Conservation (phyloP, 2,329 filamentous ascomycete species). For the Drechslerella dactyloides region DNA sequence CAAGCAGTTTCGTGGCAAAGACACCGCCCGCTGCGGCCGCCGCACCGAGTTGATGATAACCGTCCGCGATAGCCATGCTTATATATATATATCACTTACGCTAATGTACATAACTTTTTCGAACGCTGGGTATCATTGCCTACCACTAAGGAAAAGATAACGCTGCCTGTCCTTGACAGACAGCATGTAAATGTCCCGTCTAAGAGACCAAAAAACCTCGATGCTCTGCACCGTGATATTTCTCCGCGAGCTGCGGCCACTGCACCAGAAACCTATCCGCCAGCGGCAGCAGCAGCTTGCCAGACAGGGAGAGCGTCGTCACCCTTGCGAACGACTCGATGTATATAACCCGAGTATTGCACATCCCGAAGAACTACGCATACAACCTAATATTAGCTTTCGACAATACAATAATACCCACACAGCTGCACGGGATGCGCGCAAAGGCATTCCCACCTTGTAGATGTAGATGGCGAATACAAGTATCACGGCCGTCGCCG, state of each 20-base stretch:
- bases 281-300: conserved; percentile 69
- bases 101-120: conserved; percentile 49
- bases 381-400: too few relatives aligned
- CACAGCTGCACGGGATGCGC: too few relatives aligned
- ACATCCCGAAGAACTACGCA: conserved; percentile 60
- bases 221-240: conserved; percentile 53
- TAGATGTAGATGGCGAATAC: conserved; percentile 52
- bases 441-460: conserved; percentile 40
- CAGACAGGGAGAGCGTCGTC: conserved; percentile 80
- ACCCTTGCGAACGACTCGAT: conserved; percentile 93
- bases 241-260: conserved; percentile 53
- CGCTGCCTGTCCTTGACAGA: too few relatives aligned
- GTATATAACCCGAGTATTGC: conserved; percentile 76
- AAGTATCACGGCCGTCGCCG: conserved; percentile 54
- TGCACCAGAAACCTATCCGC: conserved; percentile 55
- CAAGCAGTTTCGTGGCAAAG: conserved; percentile 14
- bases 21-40: conserved; percentile 4
- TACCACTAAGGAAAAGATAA: neutral
- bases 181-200: neutral
- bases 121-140: conserved; percentile 39
- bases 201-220: conserved; percentile 53
- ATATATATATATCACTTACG: conserved; percentile 39
- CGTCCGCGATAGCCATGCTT: neutral
- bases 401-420: too few relatives aligned
- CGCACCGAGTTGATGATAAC: conserved; percentile 22